Evolutionary conservation across 1,284 basidiomycete genomes (phyloP), one percentile per base, ranked within the genome.

Genomic region (Ustilago tritici): DNA sequence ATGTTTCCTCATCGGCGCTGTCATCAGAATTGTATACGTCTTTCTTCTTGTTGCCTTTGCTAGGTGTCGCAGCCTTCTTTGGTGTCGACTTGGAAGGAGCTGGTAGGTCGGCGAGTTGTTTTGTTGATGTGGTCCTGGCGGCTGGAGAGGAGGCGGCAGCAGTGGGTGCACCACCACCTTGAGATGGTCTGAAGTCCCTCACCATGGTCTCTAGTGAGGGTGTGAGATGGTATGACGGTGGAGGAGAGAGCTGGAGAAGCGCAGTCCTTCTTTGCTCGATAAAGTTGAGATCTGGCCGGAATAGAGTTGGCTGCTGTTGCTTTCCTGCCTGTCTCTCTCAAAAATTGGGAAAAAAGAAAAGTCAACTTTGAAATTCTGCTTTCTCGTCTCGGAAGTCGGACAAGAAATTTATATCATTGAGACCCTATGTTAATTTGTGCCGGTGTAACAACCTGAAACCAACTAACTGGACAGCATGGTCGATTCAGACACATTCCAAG

Each of bases 161-260:
- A 2, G 57, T 28, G 23, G 23, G 23, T 28, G 23, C 17, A 47
- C 58, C 52, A 23, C 41, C 47, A 7, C 38, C 28, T 15, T 46
- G 31, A n/a, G 58, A 50, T 23, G 47, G 46, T 50, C 81, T 63
- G 61, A 81, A 80, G 54, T 82, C 79, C 62, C 79, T 69, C 41
- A 72, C 65, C 81, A 82, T 82, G 34, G 38, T 66, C 31, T 38
- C 10, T 61, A 55, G 32, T 41, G 38, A 65, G 36, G 38, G 31
- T 28, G 41, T 36, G 57, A 38, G 36, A 31, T 41, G 34, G 15
- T 49, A 32, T 57, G 58, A 61, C 28, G 23, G 52, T 50, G 7
- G n/a, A 34, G 53, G 15, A 19, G 55, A 32, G 23, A 23, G 23
- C 23, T 23, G 23, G 23, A 28, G 23, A 28, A 34, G 34, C 35